Evolutionary conservation across 352 stramenopile genomes (phyloP).

Genomic region (Pythium graminicola): DNA sequence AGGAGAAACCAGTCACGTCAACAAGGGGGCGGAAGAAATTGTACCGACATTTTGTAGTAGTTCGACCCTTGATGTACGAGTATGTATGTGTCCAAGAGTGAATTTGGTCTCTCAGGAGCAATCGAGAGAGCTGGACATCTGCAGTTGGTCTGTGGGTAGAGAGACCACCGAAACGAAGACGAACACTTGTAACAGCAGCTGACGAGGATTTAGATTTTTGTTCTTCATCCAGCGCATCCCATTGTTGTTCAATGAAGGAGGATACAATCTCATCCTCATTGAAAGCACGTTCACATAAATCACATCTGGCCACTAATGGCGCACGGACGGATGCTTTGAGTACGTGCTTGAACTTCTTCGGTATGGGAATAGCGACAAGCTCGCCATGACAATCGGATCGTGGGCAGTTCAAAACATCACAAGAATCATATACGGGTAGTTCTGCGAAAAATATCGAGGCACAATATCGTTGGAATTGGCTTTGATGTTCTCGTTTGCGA

Average conservation of each 20-base stretch:
- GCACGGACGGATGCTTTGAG: not conserved
- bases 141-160: conserved; percentile 3
- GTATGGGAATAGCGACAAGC: conserved; percentile 5
- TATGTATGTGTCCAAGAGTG: conserved; percentile 14
- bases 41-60: conserved; percentile 21
- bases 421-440: conserved; percentile 11
- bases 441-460: conserved; percentile 20
- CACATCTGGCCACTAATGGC: conserved; percentile 4
- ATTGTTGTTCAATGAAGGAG: conserved; percentile 2
- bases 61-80: conserved; percentile 22
- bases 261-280: conserved; percentile 1
- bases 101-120: conserved; percentile 16
- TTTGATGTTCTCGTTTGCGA: not conserved
- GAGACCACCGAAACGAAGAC: conserved; percentile 15
- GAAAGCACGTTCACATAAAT: not conserved
- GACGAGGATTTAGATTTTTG: conserved; percentile 2
- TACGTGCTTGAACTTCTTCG: conserved; percentile 18
- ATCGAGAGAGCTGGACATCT: conserved; percentile 18
- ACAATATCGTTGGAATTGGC: conserved; percentile 20
- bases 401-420: conserved; percentile 3
- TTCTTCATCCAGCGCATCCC: conserved; percentile 7
- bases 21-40: conserved; percentile 22
- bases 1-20: not conserved
- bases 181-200: conserved; percentile 4
- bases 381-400: not conserved